These are phyloP conservation scores for Colletotrichum viniferum DNA, from an alignment of 2,329 filamentous ascomycete species.

Conservation along the genomic window DNA sequence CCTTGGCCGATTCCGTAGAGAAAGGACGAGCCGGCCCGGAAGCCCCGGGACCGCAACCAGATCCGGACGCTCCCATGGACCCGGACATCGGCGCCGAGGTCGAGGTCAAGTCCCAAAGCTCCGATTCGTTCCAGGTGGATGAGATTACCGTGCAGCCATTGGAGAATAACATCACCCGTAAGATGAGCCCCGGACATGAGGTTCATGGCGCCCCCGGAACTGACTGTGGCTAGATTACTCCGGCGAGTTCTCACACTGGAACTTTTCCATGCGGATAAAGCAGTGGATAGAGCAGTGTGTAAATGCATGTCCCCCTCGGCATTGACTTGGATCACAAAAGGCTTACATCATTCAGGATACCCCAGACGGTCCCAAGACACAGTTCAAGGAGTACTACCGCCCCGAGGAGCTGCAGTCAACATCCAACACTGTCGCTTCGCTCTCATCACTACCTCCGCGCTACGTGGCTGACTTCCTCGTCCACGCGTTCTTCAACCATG, in stretches of 20 bases:
- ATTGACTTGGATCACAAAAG: not conserved
- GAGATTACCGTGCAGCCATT: conserved; percentile 43
- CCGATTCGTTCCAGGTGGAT: conserved; percentile 13
- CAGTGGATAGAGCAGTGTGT: conserved; percentile 51
- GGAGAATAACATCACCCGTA: conserved; percentile 45
- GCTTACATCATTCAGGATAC: not conserved
- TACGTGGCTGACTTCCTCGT: conserved; percentile 52
- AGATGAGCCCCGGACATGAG: conserved; percentile 17
- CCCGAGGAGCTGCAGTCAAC: conserved; percentile 49
- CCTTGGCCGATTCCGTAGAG: conserved; percentile 46
- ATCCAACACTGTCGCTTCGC: conserved; percentile 39
- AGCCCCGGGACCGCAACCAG: not conserved
- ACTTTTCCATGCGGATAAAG: conserved; percentile 56
- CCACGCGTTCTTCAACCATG: conserved; percentile 51
- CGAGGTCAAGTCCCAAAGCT: conserved; percentile 9
- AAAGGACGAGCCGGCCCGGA: conserved; percentile 25
- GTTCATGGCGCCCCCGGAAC: not conserved
- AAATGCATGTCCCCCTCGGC: conserved; percentile 26
- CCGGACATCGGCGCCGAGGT: not conserved
- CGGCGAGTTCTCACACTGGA: conserved; percentile 58
- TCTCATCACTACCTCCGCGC: conserved; percentile 48
- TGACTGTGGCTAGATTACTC: conserved; percentile 45
- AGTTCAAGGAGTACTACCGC: conserved; percentile 47
- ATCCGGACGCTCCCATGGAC: not conserved
- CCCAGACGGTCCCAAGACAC: conserved; percentile 20